Base-by-base conservation (phyloP, 78 protist species). In the Dictyostelium capitatum region DNA sequence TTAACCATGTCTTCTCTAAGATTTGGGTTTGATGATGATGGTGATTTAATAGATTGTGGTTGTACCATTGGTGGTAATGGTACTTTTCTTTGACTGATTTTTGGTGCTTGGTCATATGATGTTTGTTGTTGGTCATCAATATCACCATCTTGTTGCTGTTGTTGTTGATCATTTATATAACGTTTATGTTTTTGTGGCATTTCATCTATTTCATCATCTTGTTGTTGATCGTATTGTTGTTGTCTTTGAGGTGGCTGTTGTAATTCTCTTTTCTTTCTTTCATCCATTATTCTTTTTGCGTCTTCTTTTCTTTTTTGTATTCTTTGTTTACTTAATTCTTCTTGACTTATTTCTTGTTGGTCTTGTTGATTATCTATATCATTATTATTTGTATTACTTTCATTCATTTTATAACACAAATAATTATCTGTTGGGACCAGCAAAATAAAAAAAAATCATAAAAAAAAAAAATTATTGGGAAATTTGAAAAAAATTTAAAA, bases 301-400 rank as follows among this genome's bases (percentile, higher is more conserved):
- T 87, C 93, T 65, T 87, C 93, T 23, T 87, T 87, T 77, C 93
- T 74, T 50, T 87, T 87, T 87, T 87, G 75, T 14, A 87, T 87
- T 77, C 93, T 87, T 47, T 87, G 93, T 77, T 25, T 77, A 23
- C 79, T 64, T 6, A 64, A 15, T 37, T 87, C 84, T 9, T 87
- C 84, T 64, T 74, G 83, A 62, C 43, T 65, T 59, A 23, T 28
- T 15, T 59, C 32, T 25, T 62, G 70, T 62, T 62, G 70, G 10
- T 62, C 70, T 25, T 67, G 25, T 6, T 67, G 15, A 57, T 57
- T n/a, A 23, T 57, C n/a, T 19, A 19, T 57, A 57, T 57, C 28
- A 30, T 65, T 67, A 67, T 67, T 67, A 67, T 32, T 67, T 67
- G 32, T 32, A 67, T 67, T 47, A 32, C 30, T 41, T 30, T 62